Base-by-base conservation (phyloP, 2,329 filamentous ascomycete genomes). In the Coleophoma eucalyptorum region DNA sequence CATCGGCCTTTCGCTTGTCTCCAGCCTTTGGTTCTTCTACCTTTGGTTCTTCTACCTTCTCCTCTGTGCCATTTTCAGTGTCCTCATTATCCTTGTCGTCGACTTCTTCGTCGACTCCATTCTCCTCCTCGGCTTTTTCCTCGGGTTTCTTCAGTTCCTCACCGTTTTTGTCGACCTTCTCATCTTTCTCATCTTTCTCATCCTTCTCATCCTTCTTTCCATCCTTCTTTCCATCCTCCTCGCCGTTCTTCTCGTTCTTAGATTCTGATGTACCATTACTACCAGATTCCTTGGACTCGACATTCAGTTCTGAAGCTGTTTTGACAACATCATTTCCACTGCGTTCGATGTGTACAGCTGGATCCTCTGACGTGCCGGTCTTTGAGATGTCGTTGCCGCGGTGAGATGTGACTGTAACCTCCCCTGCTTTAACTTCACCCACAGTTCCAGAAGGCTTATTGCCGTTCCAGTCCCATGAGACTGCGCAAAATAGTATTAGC, bases 281-380 rank as follows among this genome's bases (percentile, higher is more conserved):
- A 11, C 58, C 49, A 33, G 35, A 38, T 6, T 60, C 67, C 53
- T 73, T 72, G 58, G 77, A 63, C 50, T 83, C 79, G 33, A 85
- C 71, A 3, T 76, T 73, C 26, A 86, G 69, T 67, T 86, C 83
- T 41, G 74, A 78, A 12, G 81, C 79, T 55, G 74, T 74, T 70
- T 86, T 85, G 48, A 84, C 81, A 18, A 85, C 81, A 63, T 86
- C 82, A 59, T 86, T 84, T 44, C 83, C 82, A 13, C 74, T 70
- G 43, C 81, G 74, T 58, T 73, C 72, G 58, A 86, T 68, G 55
- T 78, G 76, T 5, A 86, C 78, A 32, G 82, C 83, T 3, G 81
- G 83, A 56, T 86, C 81, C 18, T 74, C 73, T 26, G 77, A 74
- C 21, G 79, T 75, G 46, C 80, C 83, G 37, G 80, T 82, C 69